These are phyloP conservation scores for Copromyces sp. DNA, from an alignment of 495 filamentous ascomycete species.

Conservation along the genomic window DNA sequence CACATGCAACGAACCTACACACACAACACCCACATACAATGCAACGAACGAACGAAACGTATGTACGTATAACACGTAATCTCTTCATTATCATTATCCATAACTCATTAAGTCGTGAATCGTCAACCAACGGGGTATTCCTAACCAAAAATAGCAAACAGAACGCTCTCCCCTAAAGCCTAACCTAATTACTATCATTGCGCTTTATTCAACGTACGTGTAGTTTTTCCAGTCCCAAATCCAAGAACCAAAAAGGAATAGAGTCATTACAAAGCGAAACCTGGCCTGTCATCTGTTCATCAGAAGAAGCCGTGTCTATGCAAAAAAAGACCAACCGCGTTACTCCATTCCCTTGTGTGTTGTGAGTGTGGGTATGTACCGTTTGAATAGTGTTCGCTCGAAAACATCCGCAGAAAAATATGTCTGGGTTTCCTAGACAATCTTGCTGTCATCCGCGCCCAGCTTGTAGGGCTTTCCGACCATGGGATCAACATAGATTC, in stretches of 20 bases:
- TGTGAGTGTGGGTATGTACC: background rate
- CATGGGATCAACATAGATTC: conserved; percentile 5
- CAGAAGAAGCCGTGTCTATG: background rate
- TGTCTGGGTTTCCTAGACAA: conserved; percentile 1
- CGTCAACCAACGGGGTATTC: background rate
- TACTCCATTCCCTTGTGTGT: background rate
- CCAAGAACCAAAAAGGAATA: background rate
- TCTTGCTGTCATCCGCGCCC: conserved; percentile 4
- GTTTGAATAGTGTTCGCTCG: background rate
- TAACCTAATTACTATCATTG: background rate
- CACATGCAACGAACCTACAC: background rate
- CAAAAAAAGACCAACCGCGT: background rate
- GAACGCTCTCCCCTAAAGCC: background rate
- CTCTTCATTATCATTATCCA: background rate
- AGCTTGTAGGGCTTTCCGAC: conserved; percentile 1
- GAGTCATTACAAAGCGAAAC: background rate
- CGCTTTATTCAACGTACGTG: background rate
- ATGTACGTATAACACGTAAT: background rate
- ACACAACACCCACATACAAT: background rate
- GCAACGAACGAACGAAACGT: background rate
- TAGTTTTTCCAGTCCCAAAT: background rate
- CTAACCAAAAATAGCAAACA: background rate
- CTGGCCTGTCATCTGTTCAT: background rate
- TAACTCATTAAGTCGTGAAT: background rate
- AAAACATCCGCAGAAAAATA: background rate